A percentile compares a stretch with the other conserved stretches of the same genome.
These are phyloP conservation scores for Taphrina confusa DNA, from an alignment of 1,139 yeast species.

Conservation along the genomic window DNA sequence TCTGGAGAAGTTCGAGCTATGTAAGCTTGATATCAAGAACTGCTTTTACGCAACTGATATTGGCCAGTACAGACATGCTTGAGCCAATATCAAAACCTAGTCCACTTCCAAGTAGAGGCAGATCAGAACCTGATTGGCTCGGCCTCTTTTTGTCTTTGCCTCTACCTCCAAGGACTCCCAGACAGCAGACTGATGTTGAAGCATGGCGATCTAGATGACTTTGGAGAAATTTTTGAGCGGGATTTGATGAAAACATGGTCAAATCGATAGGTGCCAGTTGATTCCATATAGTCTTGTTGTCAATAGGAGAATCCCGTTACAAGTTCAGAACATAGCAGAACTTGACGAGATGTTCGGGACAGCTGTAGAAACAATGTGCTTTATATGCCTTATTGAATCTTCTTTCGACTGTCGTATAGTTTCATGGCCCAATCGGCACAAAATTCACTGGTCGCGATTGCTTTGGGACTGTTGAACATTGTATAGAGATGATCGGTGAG, in stretches of 20 bases:
- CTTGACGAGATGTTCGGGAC: too few relatives aligned
- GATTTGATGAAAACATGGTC: not conserved
- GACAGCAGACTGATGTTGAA: not conserved
- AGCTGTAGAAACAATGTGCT: too few relatives aligned
- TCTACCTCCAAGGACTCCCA: not conserved
- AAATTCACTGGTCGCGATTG: conserved; percentile 7
- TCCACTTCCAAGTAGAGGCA: not conserved
- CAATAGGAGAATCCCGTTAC: not conserved
- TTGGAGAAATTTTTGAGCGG: not conserved
- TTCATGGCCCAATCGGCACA: conserved; percentile 22
- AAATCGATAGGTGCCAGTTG: not conserved
- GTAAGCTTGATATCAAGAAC: not conserved
- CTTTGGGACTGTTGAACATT: conserved; percentile 5
- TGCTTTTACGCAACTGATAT: too few relatives aligned
- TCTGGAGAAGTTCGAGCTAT: not conserved
- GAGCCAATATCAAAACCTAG: not conserved
- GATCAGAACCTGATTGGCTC: not conserved
- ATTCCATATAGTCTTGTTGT: not conserved
- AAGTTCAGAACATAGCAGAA: too few relatives aligned
- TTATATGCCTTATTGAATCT: not conserved
- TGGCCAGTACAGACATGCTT: not conserved
- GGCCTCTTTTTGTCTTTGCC: not conserved
- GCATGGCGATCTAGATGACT: conserved; percentile 4
- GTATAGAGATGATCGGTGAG: conserved; percentile 8
- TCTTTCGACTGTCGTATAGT: not conserved